These are phyloP conservation scores for Parathielavia hyrcaniae DNA, from an alignment of 495 filamentous ascomycete species.

Conservation along the genomic window DNA sequence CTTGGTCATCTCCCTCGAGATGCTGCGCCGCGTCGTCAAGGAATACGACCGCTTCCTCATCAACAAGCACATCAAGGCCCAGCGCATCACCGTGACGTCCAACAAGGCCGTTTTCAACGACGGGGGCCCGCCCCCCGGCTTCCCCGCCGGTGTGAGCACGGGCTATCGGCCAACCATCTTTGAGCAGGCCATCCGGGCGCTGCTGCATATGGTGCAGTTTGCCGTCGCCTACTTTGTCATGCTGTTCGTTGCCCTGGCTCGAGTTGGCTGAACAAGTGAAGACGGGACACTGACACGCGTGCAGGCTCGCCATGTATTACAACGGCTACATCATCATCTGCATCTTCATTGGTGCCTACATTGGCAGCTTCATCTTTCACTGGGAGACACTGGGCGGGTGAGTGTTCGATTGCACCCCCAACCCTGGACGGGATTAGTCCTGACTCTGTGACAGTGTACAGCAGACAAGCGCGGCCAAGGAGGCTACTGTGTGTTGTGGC, in stretches of 20 bases:
- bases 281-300: neutral
- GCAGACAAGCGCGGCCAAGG: constrained; percentile 17
- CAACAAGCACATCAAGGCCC: constrained; percentile 29
- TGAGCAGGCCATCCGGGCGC: constrained; percentile 57
- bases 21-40: constrained; percentile 52
- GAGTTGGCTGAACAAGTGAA: no score
- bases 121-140: neutral
- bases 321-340: constrained; percentile 62
- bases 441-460: neutral
- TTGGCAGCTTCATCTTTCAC: constrained; percentile 55
- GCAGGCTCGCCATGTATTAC: constrained; percentile 53
- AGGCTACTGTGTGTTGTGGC: constrained; percentile 22
- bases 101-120: neutral
- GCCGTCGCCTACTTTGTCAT: constrained; percentile 66
- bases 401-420: neutral
- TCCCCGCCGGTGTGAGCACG: neutral
- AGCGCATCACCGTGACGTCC: neutral
- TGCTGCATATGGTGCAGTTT: constrained; percentile 61
- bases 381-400: constrained; percentile 45
- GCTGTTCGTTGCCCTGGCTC: constrained; percentile 34
- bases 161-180: constrained; percentile 45
- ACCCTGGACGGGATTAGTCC: neutral
- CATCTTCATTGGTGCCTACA: constrained; percentile 58
- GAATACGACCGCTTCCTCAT: constrained; percentile 58
- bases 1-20: constrained; percentile 58